Conservation (phyloP, 225 moss, liverwort and hornwort species). For the Antitrichia curtipendula region DNA sequence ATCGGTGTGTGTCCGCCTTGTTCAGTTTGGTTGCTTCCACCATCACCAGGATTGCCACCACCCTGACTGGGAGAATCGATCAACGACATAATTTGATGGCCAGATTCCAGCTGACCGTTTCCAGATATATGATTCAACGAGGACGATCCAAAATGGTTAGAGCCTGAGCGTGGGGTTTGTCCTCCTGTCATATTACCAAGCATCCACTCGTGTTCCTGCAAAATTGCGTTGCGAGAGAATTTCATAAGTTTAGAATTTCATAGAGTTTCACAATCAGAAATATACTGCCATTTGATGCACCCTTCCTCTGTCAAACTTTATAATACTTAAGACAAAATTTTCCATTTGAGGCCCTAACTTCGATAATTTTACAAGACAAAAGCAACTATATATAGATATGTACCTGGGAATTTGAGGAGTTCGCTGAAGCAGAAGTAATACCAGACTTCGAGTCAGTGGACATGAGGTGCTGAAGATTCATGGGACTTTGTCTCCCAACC, state of each 20-base stretch:
- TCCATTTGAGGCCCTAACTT: not conserved
- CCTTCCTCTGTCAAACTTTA: not conserved
- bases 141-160: constrained; percentile 38
- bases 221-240: not conserved
- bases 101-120: constrained; percentile 45
- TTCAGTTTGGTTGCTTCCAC: constrained; percentile 22
- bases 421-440: constrained; percentile 39
- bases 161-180: constrained; percentile 26
- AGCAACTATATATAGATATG: not conserved
- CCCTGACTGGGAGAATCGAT: constrained; percentile 45
- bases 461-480: constrained; percentile 69
- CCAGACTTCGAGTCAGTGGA: constrained; percentile 49
- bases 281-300: not conserved
- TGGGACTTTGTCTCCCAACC: constrained; percentile 38
- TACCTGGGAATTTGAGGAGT: constrained; percentile 50
- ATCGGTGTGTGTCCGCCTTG: constrained; percentile 39
- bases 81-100: constrained; percentile 59
- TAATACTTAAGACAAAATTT: not conserved
- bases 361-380: not conserved
- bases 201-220: constrained; percentile 74
- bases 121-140: constrained; percentile 22
- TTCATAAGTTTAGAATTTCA: not conserved
- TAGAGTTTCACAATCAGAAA: not conserved
- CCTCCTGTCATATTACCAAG: constrained; percentile 66
- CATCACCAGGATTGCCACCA: constrained; percentile 26